Conservation (phyloP, 495 filamentous ascomycete genomes). For the Thozetella sp. region DNA sequence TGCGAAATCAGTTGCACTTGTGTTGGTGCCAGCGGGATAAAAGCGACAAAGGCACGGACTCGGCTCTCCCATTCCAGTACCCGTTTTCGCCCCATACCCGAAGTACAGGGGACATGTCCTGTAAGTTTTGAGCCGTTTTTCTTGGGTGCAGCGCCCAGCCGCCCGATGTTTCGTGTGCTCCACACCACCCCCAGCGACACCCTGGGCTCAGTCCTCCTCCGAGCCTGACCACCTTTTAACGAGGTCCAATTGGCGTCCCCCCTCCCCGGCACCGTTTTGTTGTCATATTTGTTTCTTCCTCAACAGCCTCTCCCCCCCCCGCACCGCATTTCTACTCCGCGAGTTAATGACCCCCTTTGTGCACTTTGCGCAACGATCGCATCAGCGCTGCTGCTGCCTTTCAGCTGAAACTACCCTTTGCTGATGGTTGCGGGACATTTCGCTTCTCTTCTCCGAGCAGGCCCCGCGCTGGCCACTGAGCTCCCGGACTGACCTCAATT, state of each 20-base stretch:
- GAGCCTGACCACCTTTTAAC: not conserved
- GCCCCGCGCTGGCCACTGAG: not conserved
- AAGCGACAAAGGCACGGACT: no score
- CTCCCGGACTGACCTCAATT: not conserved
- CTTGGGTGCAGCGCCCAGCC: conserved; percentile 1
- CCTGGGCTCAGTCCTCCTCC: not conserved
- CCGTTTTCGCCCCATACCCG: no score
- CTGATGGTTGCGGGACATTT: no score
- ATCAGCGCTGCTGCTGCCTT: no score
- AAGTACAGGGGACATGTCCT: not conserved
- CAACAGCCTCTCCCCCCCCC: not conserved
- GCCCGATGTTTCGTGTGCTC: conserved; percentile 1
- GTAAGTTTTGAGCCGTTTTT: not conserved
- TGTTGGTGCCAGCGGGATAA: not conserved
- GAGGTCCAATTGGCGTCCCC: not conserved
- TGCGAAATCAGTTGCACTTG: not conserved
- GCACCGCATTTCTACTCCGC: not conserved
- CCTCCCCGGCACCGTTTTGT: not conserved
- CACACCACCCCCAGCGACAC: not conserved
- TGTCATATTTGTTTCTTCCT: not conserved
- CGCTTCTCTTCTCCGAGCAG: no score
- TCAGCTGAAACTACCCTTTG: no score
- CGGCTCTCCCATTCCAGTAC: no score
- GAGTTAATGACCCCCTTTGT: no score
- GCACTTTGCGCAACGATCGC: not conserved